Base-by-base conservation (phyloP, 345 rosid species). In the Gossypium turneri region DNA sequence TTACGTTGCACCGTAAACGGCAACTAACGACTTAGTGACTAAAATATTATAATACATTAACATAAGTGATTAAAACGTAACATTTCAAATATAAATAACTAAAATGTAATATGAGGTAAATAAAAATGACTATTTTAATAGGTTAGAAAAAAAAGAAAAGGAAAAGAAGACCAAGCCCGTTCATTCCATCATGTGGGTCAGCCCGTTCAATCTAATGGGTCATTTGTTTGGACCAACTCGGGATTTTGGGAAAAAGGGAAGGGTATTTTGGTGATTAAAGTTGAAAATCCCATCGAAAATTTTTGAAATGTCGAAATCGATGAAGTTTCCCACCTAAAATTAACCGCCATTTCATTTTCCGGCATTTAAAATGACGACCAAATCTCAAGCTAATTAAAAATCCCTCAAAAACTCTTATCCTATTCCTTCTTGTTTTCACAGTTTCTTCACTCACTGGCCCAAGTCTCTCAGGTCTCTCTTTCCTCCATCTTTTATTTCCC, bases 321-420 rank as follows among this genome's bases (percentile, higher is more conserved):
- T 1, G 58, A 45, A 51, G 0, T 79, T 81, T 85, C 86, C 86
- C 88, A 77, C 85, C 82, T 17, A 75, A 75, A 82, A 24, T 13
- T 15, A 72, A 60, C 79, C 80, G 81, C 80, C 73, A 27, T 65
- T 73, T 22, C 3, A 3, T 13, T 72, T 76, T 38, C 44, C 70
- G 20, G 17, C 73, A 51, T 70, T 78, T 58, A 58, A 57, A 59
- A 62, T 29, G 65, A 7, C 65, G 12, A 9, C n/a, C 17, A 53
- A 66, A 63, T 41, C 48, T 25, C 7, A n/a, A 3, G 25, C 24
- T 38, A 75, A 59, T 12, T 20, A 50, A 58, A 70, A 44, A 59
- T 5, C 41, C 41, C 41, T 38, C 29, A 52, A 24, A 2, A 29
- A 72, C 8, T 58, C 72, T 70, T 52, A 41, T 12, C 17, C 22